Evolutionary conservation across 495 filamentous ascomycete species (phyloP), one percentile per base, ranked within the genome.

Genomic region (Neurospora sp.): DNA sequence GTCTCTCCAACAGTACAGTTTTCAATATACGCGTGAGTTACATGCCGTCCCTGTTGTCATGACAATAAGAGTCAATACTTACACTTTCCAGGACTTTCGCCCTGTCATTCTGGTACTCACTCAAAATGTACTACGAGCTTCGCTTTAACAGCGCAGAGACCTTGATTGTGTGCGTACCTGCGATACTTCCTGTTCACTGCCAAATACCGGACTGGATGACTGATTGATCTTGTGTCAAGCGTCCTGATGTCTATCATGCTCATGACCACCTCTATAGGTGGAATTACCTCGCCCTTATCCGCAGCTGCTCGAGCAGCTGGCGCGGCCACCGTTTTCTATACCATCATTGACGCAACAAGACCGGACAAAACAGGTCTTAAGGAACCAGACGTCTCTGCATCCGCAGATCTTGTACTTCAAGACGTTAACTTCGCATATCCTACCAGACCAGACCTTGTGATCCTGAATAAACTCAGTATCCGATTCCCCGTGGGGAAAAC

Each of bases 401-500:
- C 78, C 2, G 85, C 83, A 8, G 85, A 90, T 71, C 88, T 93
- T 68, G 81, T 86, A 0, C 83, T 92, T 27, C 74, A 84, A 45
- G 80, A 90, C 70, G 82, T 92, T 27, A 83, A 84, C 17, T 92
- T 92, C 75, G 83, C 87, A 0, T 94, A 93, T 74, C 89, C 91
- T 4, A 86, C 89, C 8, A 81, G 91, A 38, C 85, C 89, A 2
- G 85, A 89, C 42, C 79, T 89, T 40, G 87, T 84, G 44, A 85
- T 92, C 1, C 80, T 87, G 1, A 81, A 85, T 65, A 76, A 87
- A n/a, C 76, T 91, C 31, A 83, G 79, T 59, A 72, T 91, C 7
- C 80, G 76, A 0, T 84, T 92, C 16, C 89, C 91, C 7, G 90
- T 93, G 6, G 94, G 94, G 2, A 93, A 96, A 78, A 89, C 89